A percentile compares a stretch with the other conserved stretches of the same genome.
Evolutionary conservation across 202 grass and related monocot species (phyloP).

Genomic region (Miscanthus sacchariflorus): DNA sequence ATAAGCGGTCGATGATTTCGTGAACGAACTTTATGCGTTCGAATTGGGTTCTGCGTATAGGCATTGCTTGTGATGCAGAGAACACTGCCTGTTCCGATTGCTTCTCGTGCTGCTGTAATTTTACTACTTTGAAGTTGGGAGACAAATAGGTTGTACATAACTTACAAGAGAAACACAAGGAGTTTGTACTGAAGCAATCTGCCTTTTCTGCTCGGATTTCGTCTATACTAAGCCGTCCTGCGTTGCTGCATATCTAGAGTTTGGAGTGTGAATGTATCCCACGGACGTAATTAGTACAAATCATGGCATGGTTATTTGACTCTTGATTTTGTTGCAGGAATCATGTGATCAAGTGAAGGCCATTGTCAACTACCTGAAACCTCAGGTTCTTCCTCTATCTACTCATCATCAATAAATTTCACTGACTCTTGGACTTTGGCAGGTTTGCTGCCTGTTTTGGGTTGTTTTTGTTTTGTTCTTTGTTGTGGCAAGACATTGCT

Average conservation of each 20-base stretch:
- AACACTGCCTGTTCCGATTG: background rate
- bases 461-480: conserved; percentile 20
- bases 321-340: conserved; percentile 59
- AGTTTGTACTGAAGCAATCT: background rate
- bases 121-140: conserved; percentile 7
- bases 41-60: background rate
- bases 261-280: conserved; percentile 22
- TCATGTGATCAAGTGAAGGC: conserved; percentile 88
- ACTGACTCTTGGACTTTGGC: conserved; percentile 46
- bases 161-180: background rate
- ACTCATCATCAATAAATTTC: conserved; percentile 43
- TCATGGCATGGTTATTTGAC: background rate
- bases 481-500: conserved; percentile 11
- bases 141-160: background rate
- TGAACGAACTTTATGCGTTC: background rate
- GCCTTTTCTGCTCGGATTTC: background rate
- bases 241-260: background rate
- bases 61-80: conserved; percentile 18
- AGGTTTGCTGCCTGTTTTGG: conserved; percentile 49
- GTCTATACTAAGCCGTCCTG: background rate
- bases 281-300: background rate
- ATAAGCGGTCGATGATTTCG: background rate
- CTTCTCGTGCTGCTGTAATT: background rate
- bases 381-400: conserved; percentile 84
- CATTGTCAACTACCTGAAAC: conserved; percentile 84